A percentile compares a stretch with the other conserved stretches of the same genome.
phyloP scores from a whole-genome alignment of 768 basidiomycete genomes.

The Boletus vinaceobasis region DNA sequence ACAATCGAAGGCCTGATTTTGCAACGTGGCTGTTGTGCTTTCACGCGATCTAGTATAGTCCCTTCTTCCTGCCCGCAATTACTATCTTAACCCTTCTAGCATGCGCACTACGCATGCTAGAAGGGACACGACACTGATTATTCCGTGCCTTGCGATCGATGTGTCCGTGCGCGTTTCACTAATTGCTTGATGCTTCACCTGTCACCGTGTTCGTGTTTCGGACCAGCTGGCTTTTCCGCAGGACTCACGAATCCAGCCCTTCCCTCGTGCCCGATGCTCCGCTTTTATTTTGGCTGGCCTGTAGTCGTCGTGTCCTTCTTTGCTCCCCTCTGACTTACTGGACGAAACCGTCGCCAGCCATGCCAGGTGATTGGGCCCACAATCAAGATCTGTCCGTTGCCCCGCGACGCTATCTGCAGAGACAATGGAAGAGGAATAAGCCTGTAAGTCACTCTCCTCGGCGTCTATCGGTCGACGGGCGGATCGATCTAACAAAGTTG shows the following conservation, averaged over 20 bases:
- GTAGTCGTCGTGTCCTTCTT: background rate
- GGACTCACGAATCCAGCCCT: constrained; percentile 21
- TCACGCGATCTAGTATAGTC: constrained; percentile 7
- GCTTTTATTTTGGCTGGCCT: constrained; percentile 22
- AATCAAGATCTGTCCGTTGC: constrained; percentile 19
- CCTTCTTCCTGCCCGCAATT: constrained; percentile 2
- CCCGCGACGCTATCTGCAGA: constrained; percentile 34
- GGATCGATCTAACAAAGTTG: constrained; percentile 16
- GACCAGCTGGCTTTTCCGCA: constrained; percentile 21
- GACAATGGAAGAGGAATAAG: constrained; percentile 44
- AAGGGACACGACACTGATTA: constrained; percentile 14
- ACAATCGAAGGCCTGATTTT: constrained; percentile 14
- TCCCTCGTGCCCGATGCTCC: constrained; percentile 29
- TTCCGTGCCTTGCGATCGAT: constrained; percentile 21
- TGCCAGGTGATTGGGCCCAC: constrained; percentile 16
- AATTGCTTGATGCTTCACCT: constrained; percentile 11
- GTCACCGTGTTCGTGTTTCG: constrained; percentile 25
- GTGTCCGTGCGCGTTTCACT: constrained; percentile 17
- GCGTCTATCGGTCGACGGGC: constrained; percentile 6
- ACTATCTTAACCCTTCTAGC: constrained; percentile 11
- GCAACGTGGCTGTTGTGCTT: constrained; percentile 22
- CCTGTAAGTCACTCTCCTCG: constrained; percentile 28
- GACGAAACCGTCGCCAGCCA: background rate
- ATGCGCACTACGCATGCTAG: constrained; percentile 27
- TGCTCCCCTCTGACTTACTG: constrained; percentile 6